Conservation (phyloP, 78 protist species). For the Chrysochromulina parva region DNA sequence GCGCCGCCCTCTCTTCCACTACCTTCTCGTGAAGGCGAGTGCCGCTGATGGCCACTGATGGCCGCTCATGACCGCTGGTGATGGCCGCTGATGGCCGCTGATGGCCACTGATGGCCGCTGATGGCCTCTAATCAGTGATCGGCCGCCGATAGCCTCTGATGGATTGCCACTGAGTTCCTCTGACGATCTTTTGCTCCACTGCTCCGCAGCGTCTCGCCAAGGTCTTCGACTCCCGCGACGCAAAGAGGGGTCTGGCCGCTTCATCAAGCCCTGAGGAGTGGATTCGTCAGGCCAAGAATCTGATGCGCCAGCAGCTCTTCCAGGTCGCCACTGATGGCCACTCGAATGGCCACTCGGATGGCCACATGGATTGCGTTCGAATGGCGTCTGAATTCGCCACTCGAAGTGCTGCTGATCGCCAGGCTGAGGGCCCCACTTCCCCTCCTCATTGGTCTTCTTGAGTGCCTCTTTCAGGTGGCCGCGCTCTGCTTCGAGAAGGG, state of each 20-base stretch:
- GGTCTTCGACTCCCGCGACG: background rate
- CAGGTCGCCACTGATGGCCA: constrained; percentile 7
- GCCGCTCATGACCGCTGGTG: too few species aligned
- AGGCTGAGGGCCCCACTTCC: too few species aligned
- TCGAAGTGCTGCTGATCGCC: too few species aligned
- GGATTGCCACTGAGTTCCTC: too few species aligned
- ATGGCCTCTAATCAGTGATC: too few species aligned
- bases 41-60: background rate
- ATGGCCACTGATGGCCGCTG: too few species aligned
- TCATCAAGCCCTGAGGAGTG: background rate
- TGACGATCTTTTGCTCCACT: too few species aligned
- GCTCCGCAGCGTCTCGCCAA: background rate
- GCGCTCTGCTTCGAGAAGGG: too few species aligned
- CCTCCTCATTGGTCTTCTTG: too few species aligned
- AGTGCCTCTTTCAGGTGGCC: background rate
- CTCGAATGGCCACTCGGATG: background rate
- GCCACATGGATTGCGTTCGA: too few species aligned
- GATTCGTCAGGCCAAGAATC: background rate
- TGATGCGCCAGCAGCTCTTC: background rate
- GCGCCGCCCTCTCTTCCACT: constrained; percentile 35
- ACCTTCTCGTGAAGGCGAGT: constrained; percentile 1
- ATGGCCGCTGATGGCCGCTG: background rate
- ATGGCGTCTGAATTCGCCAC: too few species aligned
- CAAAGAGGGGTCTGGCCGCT: background rate
- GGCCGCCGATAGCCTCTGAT: too few species aligned